Percentiles rank a stretch among this genome's conserved stretches.
phyloP scores from a whole-genome alignment of 73 alveolate species.

The Paramecium octaurelia region DNA sequence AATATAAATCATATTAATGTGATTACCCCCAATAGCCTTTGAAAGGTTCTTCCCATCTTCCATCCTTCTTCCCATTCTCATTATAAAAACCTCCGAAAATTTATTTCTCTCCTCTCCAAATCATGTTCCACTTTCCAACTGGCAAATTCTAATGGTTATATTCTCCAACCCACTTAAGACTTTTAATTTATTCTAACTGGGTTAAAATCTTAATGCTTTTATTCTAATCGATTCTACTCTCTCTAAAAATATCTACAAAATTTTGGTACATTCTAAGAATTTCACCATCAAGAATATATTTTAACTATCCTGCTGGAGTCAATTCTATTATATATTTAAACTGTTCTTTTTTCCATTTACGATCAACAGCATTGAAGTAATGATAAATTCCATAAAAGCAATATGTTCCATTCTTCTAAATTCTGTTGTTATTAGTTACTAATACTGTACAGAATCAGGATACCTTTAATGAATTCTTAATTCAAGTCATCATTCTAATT shows the following conservation, averaged over 20 bases:
- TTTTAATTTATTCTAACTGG: not conserved
- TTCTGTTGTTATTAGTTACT: not conserved
- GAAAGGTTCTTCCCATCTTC: not conserved
- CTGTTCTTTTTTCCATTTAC: not conserved
- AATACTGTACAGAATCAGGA: not conserved
- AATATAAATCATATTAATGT: no score
- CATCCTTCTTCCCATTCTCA: not conserved
- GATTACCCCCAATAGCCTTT: not conserved
- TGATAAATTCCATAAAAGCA: not conserved
- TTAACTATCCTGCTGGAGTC: not conserved
- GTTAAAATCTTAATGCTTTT: not conserved
- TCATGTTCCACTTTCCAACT: not conserved
- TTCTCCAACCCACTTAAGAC: not conserved
- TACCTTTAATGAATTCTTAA: not conserved
- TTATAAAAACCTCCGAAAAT: not conserved
- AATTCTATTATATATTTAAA: not conserved
- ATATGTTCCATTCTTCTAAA: not conserved
- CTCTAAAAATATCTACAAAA: not conserved
- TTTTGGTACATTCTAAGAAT: not conserved
- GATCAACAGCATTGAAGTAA: not conserved
- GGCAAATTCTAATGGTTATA: not conserved
- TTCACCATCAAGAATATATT: not conserved
- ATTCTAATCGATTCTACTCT: not conserved
- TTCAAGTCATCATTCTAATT: no score
- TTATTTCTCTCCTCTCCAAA: not conserved